These are phyloP conservation scores for Phytophthora quininea DNA, from an alignment of 352 stramenopile genomes.

Conservation along the genomic window DNA sequence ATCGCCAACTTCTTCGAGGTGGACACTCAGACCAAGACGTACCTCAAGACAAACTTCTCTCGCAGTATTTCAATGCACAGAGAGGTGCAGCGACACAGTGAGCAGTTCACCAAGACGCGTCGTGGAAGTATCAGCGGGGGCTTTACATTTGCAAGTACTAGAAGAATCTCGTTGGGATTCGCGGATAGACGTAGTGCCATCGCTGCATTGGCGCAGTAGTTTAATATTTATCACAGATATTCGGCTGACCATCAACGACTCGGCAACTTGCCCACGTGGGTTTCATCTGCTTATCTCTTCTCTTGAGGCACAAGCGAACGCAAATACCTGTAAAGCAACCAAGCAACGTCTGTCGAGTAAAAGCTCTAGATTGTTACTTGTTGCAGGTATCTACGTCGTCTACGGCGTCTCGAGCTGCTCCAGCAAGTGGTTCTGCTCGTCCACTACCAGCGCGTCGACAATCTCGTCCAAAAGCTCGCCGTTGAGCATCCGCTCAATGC, in stretches of 20 bases:
- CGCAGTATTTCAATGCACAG: slow-evolving; percentile 40
- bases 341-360: neutral
- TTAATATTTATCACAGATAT: too few species aligned
- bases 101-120: slow-evolving; percentile 39
- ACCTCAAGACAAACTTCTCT: slow-evolving; percentile 10
- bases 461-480: slow-evolving; percentile 92
- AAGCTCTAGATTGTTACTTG: neutral
- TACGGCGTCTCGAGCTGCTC: slow-evolving; percentile 55
- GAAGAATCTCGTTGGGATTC: slow-evolving; percentile 31
- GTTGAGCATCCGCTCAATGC: slow-evolving; percentile 90
- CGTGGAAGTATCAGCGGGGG: slow-evolving; percentile 25
- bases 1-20: slow-evolving; percentile 62
- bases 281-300: neutral
- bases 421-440: slow-evolving; percentile 81
- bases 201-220: slow-evolving; percentile 32
- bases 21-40: slow-evolving; percentile 23
- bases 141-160: slow-evolving; percentile 15
- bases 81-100: slow-evolving; percentile 22
- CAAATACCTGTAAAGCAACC: too few species aligned
- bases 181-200: slow-evolving; percentile 23
- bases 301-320: neutral
- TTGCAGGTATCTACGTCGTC: neutral
- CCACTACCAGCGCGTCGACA: slow-evolving; percentile 77
- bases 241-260: too few species aligned
- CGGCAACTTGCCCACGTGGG: neutral